These are phyloP conservation scores for Entophlyctis luteolus DNA, from an alignment of 192 early-diverging fungal species.

Conservation along the genomic window DNA sequence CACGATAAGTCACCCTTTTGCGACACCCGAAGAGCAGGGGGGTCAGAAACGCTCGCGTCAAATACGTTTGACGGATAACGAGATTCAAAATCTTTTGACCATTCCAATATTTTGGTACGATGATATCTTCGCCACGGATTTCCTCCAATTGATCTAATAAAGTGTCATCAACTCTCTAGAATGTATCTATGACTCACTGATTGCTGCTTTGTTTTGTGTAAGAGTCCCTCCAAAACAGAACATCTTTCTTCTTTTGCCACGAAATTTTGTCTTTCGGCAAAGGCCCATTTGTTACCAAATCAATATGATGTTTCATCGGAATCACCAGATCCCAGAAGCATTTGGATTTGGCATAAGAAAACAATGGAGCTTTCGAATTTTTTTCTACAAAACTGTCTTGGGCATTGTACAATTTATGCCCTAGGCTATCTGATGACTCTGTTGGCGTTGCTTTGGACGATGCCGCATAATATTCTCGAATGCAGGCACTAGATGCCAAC, in stretches of 20 bases:
- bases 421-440: neutral
- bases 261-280: neutral
- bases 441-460: neutral
- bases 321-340: neutral
- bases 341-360: neutral
- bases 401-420: neutral
- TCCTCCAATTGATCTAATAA: neutral
- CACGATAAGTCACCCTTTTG: neutral
- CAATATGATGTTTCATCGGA: neutral
- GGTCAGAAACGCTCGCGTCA: neutral
- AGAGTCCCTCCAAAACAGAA: slow-evolving; percentile 16
- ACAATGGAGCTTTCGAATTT: neutral
- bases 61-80: slow-evolving; percentile 1
- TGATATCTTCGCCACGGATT: slow-evolving; percentile 8
- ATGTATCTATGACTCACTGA: too few species aligned
- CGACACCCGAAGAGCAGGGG: neutral
- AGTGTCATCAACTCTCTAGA: too few species aligned
- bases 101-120: slow-evolving; percentile 1
- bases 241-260: neutral
- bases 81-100: neutral
- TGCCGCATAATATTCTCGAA: neutral
- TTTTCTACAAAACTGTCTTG: neutral
- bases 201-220: neutral
- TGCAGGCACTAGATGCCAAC: neutral
- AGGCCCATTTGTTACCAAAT: neutral